Conservation (phyloP, 2,329 filamentous ascomycete genomes). For the Alternaria arborescens region DNA sequence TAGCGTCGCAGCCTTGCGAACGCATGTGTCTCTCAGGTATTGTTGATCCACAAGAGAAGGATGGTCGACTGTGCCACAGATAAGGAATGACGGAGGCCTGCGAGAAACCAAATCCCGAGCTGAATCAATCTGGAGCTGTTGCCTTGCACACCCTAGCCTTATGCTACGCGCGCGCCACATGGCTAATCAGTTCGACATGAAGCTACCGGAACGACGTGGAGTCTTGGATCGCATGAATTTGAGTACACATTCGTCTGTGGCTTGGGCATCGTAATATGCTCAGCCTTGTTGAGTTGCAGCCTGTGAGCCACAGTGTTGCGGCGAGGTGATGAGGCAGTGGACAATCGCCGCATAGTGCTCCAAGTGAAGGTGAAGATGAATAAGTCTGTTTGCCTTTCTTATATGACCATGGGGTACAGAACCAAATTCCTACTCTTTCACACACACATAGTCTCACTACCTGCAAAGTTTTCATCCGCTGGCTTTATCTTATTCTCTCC, state of each 20-base stretch:
- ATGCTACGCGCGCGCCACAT: slow-evolving; percentile 4
- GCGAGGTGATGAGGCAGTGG: slow-evolving; percentile 2
- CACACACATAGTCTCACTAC: neutral
- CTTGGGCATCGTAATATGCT: neutral
- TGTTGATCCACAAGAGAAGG: neutral
- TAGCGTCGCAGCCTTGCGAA: neutral
- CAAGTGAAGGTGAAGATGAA: slow-evolving; percentile 8
- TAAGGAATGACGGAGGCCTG: neutral
- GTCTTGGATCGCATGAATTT: slow-evolving; percentile 7
- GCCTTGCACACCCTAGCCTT: slow-evolving; percentile 8
- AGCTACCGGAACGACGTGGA: neutral
- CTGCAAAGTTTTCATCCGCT: neutral
- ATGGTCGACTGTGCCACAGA: neutral
- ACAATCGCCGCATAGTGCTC: neutral
- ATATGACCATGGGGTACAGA: neutral
- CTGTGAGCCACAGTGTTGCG: slow-evolving; percentile 6
- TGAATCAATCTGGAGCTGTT: neutral
- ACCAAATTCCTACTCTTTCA: neutral
- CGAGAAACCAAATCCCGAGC: neutral
- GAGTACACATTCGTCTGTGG: neutral
- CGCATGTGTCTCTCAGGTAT: neutral
- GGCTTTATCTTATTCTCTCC: neutral
- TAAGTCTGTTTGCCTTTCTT: slow-evolving; percentile 4
- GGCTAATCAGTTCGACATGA: neutral
- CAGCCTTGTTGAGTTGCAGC: neutral